Conservation (phyloP, 371 early-diverging fungal species). For the Syncephalastrum contaminatum region DNA sequence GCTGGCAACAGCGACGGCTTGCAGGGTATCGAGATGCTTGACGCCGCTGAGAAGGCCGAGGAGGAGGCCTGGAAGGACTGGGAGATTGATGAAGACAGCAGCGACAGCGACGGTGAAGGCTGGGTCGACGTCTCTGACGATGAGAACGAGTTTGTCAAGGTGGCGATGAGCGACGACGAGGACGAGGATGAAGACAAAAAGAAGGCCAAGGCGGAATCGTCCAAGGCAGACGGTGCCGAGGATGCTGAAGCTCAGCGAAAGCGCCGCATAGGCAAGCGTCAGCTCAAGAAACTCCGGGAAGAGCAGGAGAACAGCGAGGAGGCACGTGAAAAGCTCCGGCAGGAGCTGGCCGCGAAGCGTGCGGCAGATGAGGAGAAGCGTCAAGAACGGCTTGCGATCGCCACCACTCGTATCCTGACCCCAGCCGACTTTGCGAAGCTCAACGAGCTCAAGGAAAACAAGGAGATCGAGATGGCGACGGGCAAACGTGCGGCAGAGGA, state of each 20-base stretch:
- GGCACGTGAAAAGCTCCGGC: constrained; percentile 38
- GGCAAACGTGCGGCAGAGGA: constrained; percentile 49
- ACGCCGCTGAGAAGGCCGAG: constrained; percentile 33
- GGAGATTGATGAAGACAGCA: constrained; percentile 56
- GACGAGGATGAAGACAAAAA: constrained; percentile 23
- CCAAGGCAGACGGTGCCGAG: constrained; percentile 5
- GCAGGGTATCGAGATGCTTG: constrained; percentile 76
- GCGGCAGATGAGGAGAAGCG: constrained; percentile 43
- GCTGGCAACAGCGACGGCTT: constrained; percentile 61
- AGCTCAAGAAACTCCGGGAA: constrained; percentile 45
- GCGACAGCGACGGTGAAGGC: constrained; percentile 49
- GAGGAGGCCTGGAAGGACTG: constrained; percentile 62
- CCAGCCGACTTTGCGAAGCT: constrained; percentile 90
- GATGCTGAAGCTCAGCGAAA: constrained; percentile 15
- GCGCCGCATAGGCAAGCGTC: constrained; percentile 49
- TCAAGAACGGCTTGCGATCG: constrained; percentile 39
- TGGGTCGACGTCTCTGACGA: constrained; percentile 52
- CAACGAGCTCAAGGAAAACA: constrained; percentile 66
- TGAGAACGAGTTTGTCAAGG: constrained; percentile 40
- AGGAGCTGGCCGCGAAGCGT: constrained; percentile 33
- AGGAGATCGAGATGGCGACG: constrained; percentile 44
- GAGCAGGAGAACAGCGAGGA: constrained; percentile 51
- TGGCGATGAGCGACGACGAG: constrained; percentile 40
- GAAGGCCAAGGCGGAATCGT: constrained; percentile 9
- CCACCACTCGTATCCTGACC: constrained; percentile 76